A percentile compares a stretch with the other conserved stretches of the same genome.
phyloP scores from a whole-genome alignment of 2,329 filamentous ascomycete genomes.

The Neoscytalidium dimidiatum region DNA sequence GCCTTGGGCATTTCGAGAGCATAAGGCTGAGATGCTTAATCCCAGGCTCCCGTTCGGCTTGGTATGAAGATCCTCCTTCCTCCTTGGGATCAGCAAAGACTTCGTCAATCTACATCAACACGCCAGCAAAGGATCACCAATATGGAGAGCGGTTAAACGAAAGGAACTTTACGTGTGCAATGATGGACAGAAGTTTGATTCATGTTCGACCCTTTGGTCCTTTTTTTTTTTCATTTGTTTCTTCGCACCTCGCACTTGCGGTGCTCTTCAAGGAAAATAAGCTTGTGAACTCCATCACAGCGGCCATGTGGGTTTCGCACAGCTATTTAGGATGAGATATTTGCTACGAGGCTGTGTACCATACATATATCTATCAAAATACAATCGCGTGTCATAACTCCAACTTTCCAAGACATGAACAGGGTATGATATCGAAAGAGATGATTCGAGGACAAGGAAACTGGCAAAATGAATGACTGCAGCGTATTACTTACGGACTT shows the following conservation, averaged over 20 bases:
- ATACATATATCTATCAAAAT: not conserved
- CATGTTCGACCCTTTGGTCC: too few relatives aligned
- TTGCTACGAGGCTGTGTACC: too few relatives aligned
- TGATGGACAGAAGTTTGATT: too few relatives aligned
- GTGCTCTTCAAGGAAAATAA: too few relatives aligned
- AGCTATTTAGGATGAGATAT: too few relatives aligned
- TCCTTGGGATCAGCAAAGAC: not conserved
- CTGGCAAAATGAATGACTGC: not conserved
- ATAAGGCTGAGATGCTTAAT: not conserved
- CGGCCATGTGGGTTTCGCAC: too few relatives aligned
- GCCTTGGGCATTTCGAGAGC: not conserved
- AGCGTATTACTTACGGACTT: not conserved
- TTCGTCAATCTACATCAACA: not conserved
- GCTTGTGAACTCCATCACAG: too few relatives aligned
- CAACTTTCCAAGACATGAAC: not conserved
- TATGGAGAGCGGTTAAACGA: too few relatives aligned
- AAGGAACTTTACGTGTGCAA: too few relatives aligned
- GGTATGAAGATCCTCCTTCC: not conserved
- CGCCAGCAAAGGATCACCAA: too few relatives aligned
- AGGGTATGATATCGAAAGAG: not conserved
- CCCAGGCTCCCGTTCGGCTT: not conserved
- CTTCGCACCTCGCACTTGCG: too few relatives aligned
- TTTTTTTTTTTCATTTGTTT: too few relatives aligned
- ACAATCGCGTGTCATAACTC: not conserved
- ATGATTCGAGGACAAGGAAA: not conserved